Conservation (phyloP, 495 filamentous ascomycete genomes). For the Neurospora terricola region DNA sequence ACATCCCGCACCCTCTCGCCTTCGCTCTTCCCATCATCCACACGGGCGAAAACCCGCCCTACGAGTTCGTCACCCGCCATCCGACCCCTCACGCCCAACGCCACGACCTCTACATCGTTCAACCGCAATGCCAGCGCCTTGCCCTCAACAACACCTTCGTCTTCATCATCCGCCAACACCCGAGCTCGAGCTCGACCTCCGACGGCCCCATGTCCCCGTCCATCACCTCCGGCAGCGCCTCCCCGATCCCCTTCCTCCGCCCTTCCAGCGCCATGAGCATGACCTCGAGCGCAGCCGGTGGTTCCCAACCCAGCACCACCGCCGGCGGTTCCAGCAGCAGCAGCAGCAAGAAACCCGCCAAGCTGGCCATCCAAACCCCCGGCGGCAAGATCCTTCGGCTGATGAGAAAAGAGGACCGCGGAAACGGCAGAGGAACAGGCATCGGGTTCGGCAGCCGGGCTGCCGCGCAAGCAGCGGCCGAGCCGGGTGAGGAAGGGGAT, state of each 20-base stretch:
- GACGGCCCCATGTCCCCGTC: conserved; percentile 24
- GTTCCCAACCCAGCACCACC: conserved; percentile 42
- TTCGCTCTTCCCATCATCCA: conserved; percentile 87
- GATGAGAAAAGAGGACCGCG: conserved; percentile 74
- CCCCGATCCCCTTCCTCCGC: conserved; percentile 60
- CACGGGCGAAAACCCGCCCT: conserved; percentile 81
- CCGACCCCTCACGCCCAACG: conserved; percentile 94
- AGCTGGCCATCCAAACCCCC: conserved; percentile 88
- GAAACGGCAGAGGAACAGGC: conserved; percentile 30
- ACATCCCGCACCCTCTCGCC: conserved; percentile 85
- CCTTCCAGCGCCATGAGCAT: conserved; percentile 79
- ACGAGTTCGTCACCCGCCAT: conserved; percentile 86
- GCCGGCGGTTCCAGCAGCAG: conserved; percentile 27
- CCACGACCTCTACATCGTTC: conserved; percentile 92
- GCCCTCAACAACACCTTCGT: conserved; percentile 96
- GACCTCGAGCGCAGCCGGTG: conserved; percentile 49
- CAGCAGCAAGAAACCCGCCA: conserved; percentile 67
- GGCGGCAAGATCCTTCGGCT: conserved; percentile 90
- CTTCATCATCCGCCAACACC: conserved; percentile 89
- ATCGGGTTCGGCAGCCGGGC: conserved; percentile 25
- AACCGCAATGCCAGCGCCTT: conserved; percentile 80
- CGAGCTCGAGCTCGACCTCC: conserved; percentile 51
- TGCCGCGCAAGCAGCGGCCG: conserved; percentile 28
- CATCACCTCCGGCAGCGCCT: conserved; percentile 45
- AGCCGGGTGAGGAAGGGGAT: conserved; percentile 51